Evolutionary conservation across 2,329 filamentous ascomycete species (phyloP).

Genomic region (Camillea tinctor): DNA sequence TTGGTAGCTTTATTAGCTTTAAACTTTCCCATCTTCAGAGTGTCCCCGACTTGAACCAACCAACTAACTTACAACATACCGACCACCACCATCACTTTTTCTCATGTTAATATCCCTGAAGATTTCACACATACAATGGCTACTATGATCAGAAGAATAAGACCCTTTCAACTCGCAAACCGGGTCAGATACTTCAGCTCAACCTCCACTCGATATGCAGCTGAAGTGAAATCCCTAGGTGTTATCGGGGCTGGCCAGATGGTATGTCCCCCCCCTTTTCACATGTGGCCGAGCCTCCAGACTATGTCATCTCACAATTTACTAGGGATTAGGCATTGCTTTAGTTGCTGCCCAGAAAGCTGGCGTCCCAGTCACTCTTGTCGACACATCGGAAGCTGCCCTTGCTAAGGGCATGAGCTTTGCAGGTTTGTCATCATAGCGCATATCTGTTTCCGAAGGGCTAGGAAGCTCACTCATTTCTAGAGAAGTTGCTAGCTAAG

Average conservation of each 20-base stretch:
- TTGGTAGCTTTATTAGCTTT: too few species aligned
- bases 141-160: conserved; percentile 38
- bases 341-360: conserved; percentile 88
- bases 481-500: conserved; percentile 90
- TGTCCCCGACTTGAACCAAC: too few species aligned
- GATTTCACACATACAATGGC: conserved; percentile 36
- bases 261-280: conserved; percentile 52
- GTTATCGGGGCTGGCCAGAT: conserved; percentile 96
- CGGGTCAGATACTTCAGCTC: conserved; percentile 67
- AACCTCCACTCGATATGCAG: conserved; percentile 56
- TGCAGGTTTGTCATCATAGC: conserved; percentile 58
- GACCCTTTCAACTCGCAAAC: conserved; percentile 36
- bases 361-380: conserved; percentile 76
- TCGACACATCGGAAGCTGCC: conserved; percentile 81
- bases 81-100: conserved; percentile 8
- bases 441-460: background rate
- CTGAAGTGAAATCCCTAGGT: conserved; percentile 81
- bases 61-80: too few species aligned
- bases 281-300: conserved; percentile 35
- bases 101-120: background rate
- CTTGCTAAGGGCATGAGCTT: conserved; percentile 89
- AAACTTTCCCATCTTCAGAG: conserved; percentile 1
- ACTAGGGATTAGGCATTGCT: conserved; percentile 88
- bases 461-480: conserved; percentile 10
- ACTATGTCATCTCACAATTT: conserved; percentile 23